Base-by-base conservation (phyloP, 345 rosid species). In the Passiflora organensis region DNA sequence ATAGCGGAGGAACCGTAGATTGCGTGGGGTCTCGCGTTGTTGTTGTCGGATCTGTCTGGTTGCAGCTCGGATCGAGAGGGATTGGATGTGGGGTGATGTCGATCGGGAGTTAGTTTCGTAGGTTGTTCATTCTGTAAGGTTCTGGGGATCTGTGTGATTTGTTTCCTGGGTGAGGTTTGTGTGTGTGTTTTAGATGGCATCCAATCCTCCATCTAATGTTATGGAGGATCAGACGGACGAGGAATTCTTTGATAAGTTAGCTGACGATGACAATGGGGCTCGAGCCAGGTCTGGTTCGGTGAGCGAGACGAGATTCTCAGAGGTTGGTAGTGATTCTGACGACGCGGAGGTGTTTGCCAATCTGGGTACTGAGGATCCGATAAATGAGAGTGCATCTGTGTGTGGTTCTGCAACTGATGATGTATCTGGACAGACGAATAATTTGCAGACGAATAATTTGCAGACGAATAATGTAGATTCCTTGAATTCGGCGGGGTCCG, bases 191-290 rank as follows among this genome's bases (percentile, higher is more conserved):
- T 53, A 41, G 46, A 93, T 93, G 99, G 95, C 88, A 74, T 78
- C 86, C n/a, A 80, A 60, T 80, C 72, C 88, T 83, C 83, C 91
- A 58, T 80, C 78, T 39, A 74, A 65, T 13, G 60, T 32, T 72
- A 52, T 85, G 85, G 99, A 89, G 82, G 99, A 94, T 86, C 91
- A 86, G 78, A 85, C 91, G 60, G 99, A 94, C 32, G 95, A 85
- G 78, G 97, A 89, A 79, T 93, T 93, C 82, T 93, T 93, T 54
- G 91, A 93, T 69, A 84, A 85, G 58, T 82, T 93, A 64, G 97
- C 86, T 37, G 86, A 89, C 20, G 96, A 83, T 46, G 76, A 84
- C 57, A 69, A 75, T 36, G 67, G 58, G 22, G 67, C 54, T 17
- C 56, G 76, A 15, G 19, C 70, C 43, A 23, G 19, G 42, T 19